Conservation (phyloP, 2,329 filamentous ascomycete species). For the Ophiocordyceps unilateralis region DNA sequence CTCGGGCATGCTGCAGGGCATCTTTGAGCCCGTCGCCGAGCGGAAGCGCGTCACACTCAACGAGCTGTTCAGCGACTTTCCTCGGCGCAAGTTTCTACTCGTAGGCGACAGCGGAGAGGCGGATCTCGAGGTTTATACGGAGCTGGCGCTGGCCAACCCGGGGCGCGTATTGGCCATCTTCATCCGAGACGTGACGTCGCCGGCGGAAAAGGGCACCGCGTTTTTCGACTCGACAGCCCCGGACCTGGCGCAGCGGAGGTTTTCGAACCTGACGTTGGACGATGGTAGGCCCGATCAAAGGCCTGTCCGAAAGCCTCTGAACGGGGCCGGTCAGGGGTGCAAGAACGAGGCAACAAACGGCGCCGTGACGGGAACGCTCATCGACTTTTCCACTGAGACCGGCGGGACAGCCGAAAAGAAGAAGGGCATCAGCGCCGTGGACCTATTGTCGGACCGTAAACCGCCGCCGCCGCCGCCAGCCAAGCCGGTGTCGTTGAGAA, state of each 20-base stretch:
- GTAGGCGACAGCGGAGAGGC: constrained; percentile 94
- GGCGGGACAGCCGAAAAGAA: too few species aligned
- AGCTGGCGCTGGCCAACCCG: constrained; percentile 72
- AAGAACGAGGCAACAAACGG: too few species aligned
- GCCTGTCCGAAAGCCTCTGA: neutral
- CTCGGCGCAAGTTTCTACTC: constrained; percentile 72
- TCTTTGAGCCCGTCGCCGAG: constrained; percentile 94
- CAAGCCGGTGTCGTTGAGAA: constrained; percentile 39
- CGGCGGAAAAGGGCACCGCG: constrained; percentile 37
- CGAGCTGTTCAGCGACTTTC: constrained; percentile 76
- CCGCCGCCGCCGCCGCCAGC: constrained; percentile 29
- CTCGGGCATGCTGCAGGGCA: constrained; percentile 89
- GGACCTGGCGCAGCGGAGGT: constrained; percentile 11
- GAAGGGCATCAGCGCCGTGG: constrained; percentile 12
- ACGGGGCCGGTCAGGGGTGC: too few species aligned
- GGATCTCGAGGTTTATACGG: constrained; percentile 92
- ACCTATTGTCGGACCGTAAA: constrained; percentile 14
- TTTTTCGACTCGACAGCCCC: constrained; percentile 56
- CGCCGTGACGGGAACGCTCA: constrained; percentile 39
- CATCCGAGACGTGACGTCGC: constrained; percentile 87
- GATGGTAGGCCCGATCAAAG: constrained; percentile 2
- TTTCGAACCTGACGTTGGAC: constrained; percentile 10
- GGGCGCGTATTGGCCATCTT: constrained; percentile 74
- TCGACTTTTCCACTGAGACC: constrained; percentile 47
- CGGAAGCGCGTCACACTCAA: constrained; percentile 81